These are phyloP conservation scores for Lomentospora prolificans DNA, from an alignment of 2,329 filamentous ascomycete species.

Conservation along the genomic window DNA sequence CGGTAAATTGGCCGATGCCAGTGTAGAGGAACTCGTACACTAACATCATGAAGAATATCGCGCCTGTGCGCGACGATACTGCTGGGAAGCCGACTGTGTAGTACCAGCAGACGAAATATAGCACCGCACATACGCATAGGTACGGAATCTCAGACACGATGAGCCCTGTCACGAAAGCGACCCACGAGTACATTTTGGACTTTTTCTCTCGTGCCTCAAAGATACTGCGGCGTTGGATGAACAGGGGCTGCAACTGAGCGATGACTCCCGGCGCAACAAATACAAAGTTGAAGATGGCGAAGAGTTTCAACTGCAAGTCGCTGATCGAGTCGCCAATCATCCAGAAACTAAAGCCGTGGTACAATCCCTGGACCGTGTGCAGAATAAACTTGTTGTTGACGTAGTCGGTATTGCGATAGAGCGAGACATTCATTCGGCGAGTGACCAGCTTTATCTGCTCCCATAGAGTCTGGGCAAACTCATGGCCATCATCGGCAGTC, in stretches of 20 bases:
- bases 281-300: slow-evolving; percentile 54
- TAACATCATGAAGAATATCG: slow-evolving; percentile 43
- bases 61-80: slow-evolving; percentile 36
- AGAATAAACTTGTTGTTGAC: slow-evolving; percentile 52
- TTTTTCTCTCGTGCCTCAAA: slow-evolving; percentile 51
- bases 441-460: slow-evolving; percentile 55
- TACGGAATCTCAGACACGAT: slow-evolving; percentile 65
- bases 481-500: slow-evolving; percentile 42
- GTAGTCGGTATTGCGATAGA: slow-evolving; percentile 60
- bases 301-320: slow-evolving; percentile 44
- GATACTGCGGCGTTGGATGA: slow-evolving; percentile 45
- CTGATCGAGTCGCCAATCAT: slow-evolving; percentile 40
- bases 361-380: slow-evolving; percentile 43
- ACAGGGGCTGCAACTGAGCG: slow-evolving; percentile 49
- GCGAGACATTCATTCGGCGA: slow-evolving; percentile 48
- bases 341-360: slow-evolving; percentile 55
- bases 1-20: slow-evolving; percentile 52
- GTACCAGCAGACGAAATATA: slow-evolving; percentile 54
- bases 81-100: slow-evolving; percentile 39
- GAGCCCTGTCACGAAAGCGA: slow-evolving; percentile 55
- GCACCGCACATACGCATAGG: slow-evolving; percentile 50
- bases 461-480: slow-evolving; percentile 64
- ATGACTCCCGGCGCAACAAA: slow-evolving; percentile 50
- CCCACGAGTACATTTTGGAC: slow-evolving; percentile 51
- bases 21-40: slow-evolving; percentile 52